Evolutionary conservation across 345 rosid species (phyloP).

Genomic region (Noccaea caerulescens): DNA sequence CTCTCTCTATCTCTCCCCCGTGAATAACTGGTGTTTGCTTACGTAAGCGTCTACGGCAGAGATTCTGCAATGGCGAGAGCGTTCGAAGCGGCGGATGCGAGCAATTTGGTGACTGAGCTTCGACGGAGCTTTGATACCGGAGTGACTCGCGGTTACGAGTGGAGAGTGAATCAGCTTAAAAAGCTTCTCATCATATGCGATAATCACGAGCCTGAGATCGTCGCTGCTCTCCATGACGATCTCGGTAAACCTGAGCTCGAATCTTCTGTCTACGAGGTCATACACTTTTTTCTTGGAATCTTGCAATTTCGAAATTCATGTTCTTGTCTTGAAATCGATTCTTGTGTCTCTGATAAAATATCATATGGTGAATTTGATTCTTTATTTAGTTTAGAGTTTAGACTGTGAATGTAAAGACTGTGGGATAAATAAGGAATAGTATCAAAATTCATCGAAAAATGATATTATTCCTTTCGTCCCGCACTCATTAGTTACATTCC

Average conservation of each 20-base stretch:
- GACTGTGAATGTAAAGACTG: too few relatives aligned
- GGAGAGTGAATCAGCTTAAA: constrained; percentile 79
- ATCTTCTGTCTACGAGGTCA: constrained; percentile 74
- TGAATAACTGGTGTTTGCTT: constrained; percentile 12
- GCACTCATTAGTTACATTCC: too few relatives aligned
- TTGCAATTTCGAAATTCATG: too few relatives aligned
- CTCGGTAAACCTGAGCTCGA: constrained; percentile 82
- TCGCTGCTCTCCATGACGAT: constrained; percentile 72
- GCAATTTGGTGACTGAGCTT: constrained; percentile 54
- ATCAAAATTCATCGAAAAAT: too few relatives aligned
- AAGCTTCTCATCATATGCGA: constrained; percentile 55
- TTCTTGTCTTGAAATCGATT: too few relatives aligned
- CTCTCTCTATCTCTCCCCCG: constrained; percentile 1
- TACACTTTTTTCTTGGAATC: neutral
- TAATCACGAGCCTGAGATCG: constrained; percentile 69
- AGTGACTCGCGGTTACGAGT: constrained; percentile 66
- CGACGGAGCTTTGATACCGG: constrained; percentile 58
- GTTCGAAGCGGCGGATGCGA: constrained; percentile 63
- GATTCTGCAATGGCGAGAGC: constrained; percentile 44
- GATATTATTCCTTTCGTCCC: too few relatives aligned
- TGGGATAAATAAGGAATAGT: too few relatives aligned
- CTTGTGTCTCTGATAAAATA: too few relatives aligned
- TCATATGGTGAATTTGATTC: too few relatives aligned
- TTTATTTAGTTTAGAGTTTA: too few relatives aligned
- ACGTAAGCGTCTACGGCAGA: constrained; percentile 20